Evolutionary conservation across 2,329 filamentous ascomycete species (phyloP).

Genomic region (Nothophaeocryptopus gaeumannii): DNA sequence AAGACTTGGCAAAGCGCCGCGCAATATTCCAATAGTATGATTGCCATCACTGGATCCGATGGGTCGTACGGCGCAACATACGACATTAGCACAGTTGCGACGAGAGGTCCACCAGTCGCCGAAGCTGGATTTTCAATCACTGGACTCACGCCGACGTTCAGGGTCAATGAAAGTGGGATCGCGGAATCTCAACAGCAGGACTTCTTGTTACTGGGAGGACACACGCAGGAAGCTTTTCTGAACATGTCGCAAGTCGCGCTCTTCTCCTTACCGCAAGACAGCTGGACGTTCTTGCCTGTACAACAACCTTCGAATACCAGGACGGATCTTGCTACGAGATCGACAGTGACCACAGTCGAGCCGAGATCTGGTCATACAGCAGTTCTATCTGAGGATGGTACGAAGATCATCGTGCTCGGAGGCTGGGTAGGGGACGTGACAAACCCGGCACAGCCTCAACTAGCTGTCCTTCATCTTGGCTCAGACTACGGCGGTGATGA

Average conservation of each 20-base stretch:
- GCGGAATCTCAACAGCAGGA: conserved; percentile 67
- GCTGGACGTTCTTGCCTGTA: conserved; percentile 79
- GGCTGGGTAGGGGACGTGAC: conserved; percentile 86
- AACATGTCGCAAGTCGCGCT: conserved; percentile 91
- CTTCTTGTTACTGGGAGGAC: conserved; percentile 80
- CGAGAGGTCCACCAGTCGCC: conserved; percentile 65
- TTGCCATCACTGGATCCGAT: conserved; percentile 53
- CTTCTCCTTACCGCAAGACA: conserved; percentile 80
- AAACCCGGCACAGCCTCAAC: conserved; percentile 75
- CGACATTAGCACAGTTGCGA: conserved; percentile 47
- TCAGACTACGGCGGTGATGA: conserved; percentile 63
- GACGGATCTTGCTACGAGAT: conserved; percentile 56
- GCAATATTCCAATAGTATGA: conserved; percentile 77
- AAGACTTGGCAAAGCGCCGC: conserved; percentile 65
- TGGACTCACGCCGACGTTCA: conserved; percentile 65
- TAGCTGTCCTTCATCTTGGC: conserved; percentile 73
- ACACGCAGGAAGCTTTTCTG: conserved; percentile 79
- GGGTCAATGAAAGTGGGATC: conserved; percentile 58
- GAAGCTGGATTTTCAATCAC: conserved; percentile 88
- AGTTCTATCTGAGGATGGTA: conserved; percentile 74
- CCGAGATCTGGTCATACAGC: conserved; percentile 87
- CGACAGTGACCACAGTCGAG: conserved; percentile 55
- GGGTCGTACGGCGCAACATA: conserved; percentile 41
- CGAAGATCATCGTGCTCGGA: conserved; percentile 73
- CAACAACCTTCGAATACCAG: conserved; percentile 44